Evolutionary conservation across 257 asterid species (phyloP), one percentile per base, ranked within the genome.

Genomic region (Penstemon newberryi): DNA sequence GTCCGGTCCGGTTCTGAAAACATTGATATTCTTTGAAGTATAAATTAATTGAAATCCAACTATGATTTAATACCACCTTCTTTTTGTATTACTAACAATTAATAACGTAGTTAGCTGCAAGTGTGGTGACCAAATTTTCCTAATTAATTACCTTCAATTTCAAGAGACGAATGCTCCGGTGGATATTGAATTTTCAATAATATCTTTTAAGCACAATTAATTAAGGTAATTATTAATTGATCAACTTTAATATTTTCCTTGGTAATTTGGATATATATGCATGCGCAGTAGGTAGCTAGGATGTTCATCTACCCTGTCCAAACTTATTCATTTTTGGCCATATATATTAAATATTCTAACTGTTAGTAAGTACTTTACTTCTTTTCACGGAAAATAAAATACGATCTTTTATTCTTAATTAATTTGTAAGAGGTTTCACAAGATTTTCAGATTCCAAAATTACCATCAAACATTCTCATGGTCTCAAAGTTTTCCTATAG

Each of bases 71-170:
- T 63, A 11, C 42, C 4, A 10, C 33, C 10, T 56, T 46, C 1
- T 10, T 4, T 46, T 12, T 74, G 5, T 66, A 19, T 46, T 45
- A 15, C 44, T 54, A 4, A 10, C 19, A 38, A 13, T 0, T 39
- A 3, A 38, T 51, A n/a, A 69, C 46, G 60, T 53, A 62, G 50
- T 47, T 54, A 52, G 11, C 67, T 10, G 56, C 46, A 42, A 63
- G 72, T 46, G 52, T 70, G 80, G 76, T 65, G 71, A 40, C 69
- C 82, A 76, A 70, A 49, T n/a, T 44, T 69, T 68, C 81, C 79
- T 80, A 80, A 73, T 80, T 7, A 5, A 25, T 18, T 62, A 63
- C 68, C 51, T 8, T 4, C 42, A 44, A 33, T 60, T 58, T 43
- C 33, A 43, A n/a, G 50, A 11, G 44, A 5, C 11, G 58, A 1